Conservation (phyloP, 257 asterid species). For the Primulina eburnea region DNA sequence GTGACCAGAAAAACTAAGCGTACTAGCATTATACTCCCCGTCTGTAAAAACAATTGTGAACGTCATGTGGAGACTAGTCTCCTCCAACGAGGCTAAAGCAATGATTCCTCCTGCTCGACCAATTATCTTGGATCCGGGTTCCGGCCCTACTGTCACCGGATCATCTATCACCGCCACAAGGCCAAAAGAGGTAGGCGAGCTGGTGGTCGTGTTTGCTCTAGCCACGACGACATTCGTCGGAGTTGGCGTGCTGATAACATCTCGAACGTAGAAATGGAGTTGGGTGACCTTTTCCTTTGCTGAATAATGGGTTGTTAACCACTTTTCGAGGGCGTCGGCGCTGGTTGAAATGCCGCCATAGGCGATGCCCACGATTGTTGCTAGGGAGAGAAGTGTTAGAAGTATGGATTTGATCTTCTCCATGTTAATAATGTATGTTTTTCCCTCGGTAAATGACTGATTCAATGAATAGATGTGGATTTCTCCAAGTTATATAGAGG, state of each 20-base stretch:
- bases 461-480: too few relatives aligned
- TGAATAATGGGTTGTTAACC: too few relatives aligned
- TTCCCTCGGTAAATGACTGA: too few relatives aligned
- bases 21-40: constrained; percentile 13
- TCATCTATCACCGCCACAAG: constrained; percentile 12
- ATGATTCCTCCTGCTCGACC: constrained; percentile 12
- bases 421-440: too few relatives aligned
- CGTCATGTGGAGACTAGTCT: not conserved
- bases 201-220: not conserved
- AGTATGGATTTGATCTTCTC: too few relatives aligned
- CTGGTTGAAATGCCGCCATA: too few relatives aligned
- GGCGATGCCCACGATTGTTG: too few relatives aligned
- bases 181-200: not conserved
- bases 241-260: not conserved
- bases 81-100: not conserved
- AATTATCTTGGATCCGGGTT: not conserved
- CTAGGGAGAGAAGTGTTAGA: too few relatives aligned
- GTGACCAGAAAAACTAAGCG: not conserved
- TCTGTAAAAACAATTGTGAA: constrained; percentile 2
- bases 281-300: not conserved
- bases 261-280: constrained; percentile 12
- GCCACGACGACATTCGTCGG: not conserved
- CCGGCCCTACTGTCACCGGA: constrained; percentile 4
- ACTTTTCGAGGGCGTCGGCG: too few relatives aligned
- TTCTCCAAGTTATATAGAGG: too few relatives aligned